Conservation (phyloP, 495 filamentous ascomycete genomes). For the Penicillium mononematosum region DNA sequence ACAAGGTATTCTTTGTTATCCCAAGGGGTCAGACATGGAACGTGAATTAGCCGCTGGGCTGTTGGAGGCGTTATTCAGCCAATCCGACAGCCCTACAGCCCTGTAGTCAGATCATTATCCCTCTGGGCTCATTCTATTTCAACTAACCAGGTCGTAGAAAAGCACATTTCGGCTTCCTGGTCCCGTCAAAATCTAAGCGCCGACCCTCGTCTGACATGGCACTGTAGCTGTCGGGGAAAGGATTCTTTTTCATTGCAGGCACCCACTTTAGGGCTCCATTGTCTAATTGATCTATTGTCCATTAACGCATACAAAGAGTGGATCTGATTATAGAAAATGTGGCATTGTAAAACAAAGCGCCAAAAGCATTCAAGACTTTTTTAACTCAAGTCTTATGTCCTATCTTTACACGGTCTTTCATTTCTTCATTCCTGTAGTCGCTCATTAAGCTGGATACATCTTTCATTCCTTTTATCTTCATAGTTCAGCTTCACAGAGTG, state of each 20-base stretch:
- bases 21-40: background rate
- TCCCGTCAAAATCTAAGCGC: background rate
- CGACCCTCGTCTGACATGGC: slow-evolving; percentile 14
- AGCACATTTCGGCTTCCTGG: background rate
- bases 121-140: background rate
- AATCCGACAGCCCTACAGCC: slow-evolving; percentile 1
- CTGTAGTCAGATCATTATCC: background rate
- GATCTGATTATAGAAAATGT: background rate
- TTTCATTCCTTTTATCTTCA: background rate
- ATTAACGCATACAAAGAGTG: background rate
- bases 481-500: background rate
- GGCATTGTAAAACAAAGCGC: slow-evolving; percentile 7
- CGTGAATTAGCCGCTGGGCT: slow-evolving; percentile 7
- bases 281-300: slow-evolving; percentile 2
- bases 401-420: background rate
- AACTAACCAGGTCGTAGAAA: background rate
- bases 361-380: background rate
- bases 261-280: background rate
- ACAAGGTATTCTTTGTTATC: background rate
- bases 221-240: slow-evolving; percentile 8
- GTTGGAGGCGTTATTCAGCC: slow-evolving; percentile 2
- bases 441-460: background rate
- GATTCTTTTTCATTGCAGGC: background rate
- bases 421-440: background rate
- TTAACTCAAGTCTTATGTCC: background rate